phyloP scores from a whole-genome alignment of 345 rosid genomes.

The Dipteronia sinensis region DNA sequence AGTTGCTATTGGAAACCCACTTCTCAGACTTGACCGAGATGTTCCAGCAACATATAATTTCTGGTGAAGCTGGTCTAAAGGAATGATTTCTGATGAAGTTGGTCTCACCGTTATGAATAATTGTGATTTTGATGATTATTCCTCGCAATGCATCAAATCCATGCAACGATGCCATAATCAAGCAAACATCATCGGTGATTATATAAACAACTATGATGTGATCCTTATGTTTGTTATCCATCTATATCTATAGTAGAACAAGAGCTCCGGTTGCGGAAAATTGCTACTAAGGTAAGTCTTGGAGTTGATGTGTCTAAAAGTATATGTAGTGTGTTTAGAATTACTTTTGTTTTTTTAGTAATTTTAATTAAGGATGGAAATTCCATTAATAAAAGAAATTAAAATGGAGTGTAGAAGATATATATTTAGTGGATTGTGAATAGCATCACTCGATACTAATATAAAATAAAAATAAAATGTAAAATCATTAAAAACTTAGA shows the following conservation, averaged over 20 bases:
- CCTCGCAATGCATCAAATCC: constrained; percentile 53
- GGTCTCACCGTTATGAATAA: constrained; percentile 65
- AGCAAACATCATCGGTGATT: constrained; percentile 57
- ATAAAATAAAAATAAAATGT: no score
- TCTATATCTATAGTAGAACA: constrained; percentile 77
- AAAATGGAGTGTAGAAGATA: no score
- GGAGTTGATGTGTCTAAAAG: constrained; percentile 67
- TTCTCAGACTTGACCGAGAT: constrained; percentile 78
- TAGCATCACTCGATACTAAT: no score
- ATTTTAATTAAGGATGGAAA: no score
- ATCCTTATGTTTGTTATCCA: constrained; percentile 82
- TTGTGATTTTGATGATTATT: constrained; percentile 84
- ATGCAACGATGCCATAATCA: constrained; percentile 57
- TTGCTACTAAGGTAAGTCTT: constrained; percentile 68
- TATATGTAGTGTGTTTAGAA: no score
- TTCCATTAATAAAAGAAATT: no score
- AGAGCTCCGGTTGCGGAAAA: constrained; percentile 74
- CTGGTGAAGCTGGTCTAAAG: constrained; percentile 65
- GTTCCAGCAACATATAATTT: constrained; percentile 68
- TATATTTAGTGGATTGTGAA: no score
- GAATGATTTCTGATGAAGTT: constrained; percentile 94
- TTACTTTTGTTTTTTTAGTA: no score
- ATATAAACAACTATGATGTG: constrained; percentile 75
- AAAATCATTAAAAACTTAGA: no score
- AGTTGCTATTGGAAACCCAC: constrained; percentile 93